Conservation (phyloP, 768 basidiomycete genomes). For the Rhodotorula diobovata region DNA sequence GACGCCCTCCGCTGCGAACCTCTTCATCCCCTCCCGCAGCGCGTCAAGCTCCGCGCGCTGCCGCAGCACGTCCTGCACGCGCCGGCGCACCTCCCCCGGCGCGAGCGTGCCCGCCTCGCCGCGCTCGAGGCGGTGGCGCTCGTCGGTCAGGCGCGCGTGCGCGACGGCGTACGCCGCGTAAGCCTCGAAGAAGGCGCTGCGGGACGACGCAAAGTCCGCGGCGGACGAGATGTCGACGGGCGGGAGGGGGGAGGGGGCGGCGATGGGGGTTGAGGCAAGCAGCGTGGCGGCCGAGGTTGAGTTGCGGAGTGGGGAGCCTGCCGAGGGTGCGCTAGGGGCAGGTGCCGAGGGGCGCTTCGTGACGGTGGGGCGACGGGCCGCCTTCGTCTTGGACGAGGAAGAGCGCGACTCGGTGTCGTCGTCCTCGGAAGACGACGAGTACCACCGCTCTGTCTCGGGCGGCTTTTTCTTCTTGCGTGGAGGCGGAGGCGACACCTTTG, state of each 20-base stretch:
- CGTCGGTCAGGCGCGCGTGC: constrained; percentile 2
- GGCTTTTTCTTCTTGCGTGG: background rate
- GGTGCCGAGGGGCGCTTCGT: background rate
- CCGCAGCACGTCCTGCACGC: background rate
- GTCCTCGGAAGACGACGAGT: constrained; percentile 25
- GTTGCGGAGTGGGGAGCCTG: constrained; percentile 1
- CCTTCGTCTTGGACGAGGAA: background rate
- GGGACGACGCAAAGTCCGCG: background rate
- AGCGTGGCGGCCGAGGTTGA: background rate
- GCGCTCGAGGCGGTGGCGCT: background rate
- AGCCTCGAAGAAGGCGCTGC: constrained; percentile 4
- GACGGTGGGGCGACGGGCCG: background rate
- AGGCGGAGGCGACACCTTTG: background rate
- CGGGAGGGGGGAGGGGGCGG: background rate
- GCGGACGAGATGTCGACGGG: background rate
- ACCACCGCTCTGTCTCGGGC: constrained; percentile 21
- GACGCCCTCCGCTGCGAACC: background rate
- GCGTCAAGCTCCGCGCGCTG: constrained; percentile 5
- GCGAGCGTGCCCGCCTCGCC: background rate
- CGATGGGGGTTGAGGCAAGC: background rate
- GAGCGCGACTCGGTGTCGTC: background rate
- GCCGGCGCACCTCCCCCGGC: background rate
- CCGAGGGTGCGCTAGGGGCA: background rate
- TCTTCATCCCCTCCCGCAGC: background rate
- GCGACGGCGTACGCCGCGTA: constrained; percentile 25